phyloP scores from a whole-genome alignment of 441 rosid species.

The Arabidopsis hybrid region DNA sequence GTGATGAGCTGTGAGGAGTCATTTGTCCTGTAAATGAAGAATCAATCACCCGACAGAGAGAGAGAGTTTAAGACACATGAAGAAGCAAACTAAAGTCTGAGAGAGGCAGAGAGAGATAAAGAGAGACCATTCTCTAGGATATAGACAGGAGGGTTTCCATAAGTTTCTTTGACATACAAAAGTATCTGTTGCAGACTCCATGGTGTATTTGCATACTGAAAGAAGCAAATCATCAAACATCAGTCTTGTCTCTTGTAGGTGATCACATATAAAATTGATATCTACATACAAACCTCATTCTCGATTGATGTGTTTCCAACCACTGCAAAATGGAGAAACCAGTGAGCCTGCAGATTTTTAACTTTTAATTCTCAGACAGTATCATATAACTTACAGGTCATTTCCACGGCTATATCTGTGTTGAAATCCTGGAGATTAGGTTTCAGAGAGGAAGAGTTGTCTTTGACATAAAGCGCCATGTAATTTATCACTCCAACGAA shows the following conservation, averaged over 20 bases:
- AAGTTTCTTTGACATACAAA: conserved; percentile 56
- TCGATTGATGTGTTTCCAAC: not conserved
- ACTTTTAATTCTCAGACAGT: not conserved
- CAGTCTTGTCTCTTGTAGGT: not conserved
- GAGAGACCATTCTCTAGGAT: conserved; percentile 67
- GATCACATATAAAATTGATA: conserved; percentile 5
- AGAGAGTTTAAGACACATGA: conserved; percentile 3
- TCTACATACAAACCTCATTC: conserved; percentile 21
- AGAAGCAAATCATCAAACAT: conserved; percentile 13
- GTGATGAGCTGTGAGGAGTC: conserved; percentile 44
- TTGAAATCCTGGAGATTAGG: conserved; percentile 40
- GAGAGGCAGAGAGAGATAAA: conserved; percentile 8
- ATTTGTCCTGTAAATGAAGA: conserved; percentile 52
- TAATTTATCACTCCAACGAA: conserved; percentile 44
- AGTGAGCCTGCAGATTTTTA: conserved; percentile 3
- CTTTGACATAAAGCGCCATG: conserved; percentile 31
- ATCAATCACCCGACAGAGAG: not conserved
- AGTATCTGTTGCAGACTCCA: conserved; percentile 56
- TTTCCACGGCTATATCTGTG: conserved; percentile 49
- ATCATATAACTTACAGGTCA: conserved; percentile 42
- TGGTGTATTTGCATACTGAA: conserved; percentile 52
- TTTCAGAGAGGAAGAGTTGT: conserved; percentile 23
- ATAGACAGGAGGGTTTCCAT: conserved; percentile 68
- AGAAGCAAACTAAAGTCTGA: conserved; percentile 4
- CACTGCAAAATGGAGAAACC: conserved; percentile 22